These are phyloP conservation scores for Musa itinerans DNA, from an alignment of 176 grass and related monocot genomes.

Conservation along the genomic window DNA sequence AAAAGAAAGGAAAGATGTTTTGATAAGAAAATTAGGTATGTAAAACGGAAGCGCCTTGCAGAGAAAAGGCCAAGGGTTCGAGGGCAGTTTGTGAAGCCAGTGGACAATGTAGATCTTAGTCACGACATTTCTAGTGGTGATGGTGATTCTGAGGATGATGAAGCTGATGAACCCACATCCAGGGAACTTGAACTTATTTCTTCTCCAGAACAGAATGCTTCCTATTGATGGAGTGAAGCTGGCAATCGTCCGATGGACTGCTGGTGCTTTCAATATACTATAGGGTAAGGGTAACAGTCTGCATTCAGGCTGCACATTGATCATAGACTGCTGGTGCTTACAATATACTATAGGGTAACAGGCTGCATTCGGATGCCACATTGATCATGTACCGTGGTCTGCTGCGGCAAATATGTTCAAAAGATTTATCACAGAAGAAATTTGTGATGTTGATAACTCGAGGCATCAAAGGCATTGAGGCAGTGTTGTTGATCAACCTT, in stretches of 20 bases:
- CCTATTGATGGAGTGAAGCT: not conserved
- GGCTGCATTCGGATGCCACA: not conserved
- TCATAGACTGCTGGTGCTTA: too few relatives aligned
- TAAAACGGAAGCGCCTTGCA: constrained; percentile 72
- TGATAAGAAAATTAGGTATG: constrained; percentile 95
- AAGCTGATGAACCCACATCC: constrained; percentile 54
- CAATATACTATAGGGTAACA: not conserved
- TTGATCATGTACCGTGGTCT: not conserved
- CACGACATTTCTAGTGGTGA: constrained; percentile 30
- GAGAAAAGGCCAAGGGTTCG: constrained; percentile 74
- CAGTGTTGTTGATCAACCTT: not conserved
- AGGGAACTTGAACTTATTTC: constrained; percentile 52
- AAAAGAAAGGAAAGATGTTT: constrained; percentile 92
- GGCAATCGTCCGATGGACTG: constrained; percentile 1
- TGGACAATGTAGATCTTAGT: constrained; percentile 40
- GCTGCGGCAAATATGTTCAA: not conserved
- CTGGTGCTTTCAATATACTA: not conserved
- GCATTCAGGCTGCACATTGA: not conserved
- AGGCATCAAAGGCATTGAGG: not conserved
- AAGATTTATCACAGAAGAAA: not conserved
- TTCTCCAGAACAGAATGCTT: constrained; percentile 46
- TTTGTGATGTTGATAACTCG: not conserved
- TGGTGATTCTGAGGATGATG: constrained; percentile 68
- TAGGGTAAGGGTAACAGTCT: not conserved
- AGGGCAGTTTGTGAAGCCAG: constrained; percentile 86